Conservation (phyloP, 2,329 filamentous ascomycete genomes). For the Dactylella cylindrospora region DNA sequence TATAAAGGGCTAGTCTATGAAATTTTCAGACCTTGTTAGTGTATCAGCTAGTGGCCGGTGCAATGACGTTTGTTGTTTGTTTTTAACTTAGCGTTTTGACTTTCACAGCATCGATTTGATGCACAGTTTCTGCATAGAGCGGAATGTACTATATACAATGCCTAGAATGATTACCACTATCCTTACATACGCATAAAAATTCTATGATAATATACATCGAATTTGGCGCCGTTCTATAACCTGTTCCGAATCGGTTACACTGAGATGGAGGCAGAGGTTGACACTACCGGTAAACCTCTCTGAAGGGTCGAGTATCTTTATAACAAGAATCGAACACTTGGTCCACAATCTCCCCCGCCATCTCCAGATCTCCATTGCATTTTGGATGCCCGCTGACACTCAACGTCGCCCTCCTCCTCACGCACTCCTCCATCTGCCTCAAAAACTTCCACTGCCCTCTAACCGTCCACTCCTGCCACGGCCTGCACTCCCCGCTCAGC, state of each 20-base stretch:
- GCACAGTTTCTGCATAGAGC: conserved; percentile 23
- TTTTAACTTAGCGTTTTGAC: background rate
- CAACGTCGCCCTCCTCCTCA: conserved; percentile 74
- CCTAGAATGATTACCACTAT: background rate
- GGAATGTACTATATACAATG: conserved; percentile 43
- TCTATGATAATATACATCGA: background rate
- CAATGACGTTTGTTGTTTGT: conserved; percentile 2
- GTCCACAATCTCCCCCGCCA: conserved; percentile 80
- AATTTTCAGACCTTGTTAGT: conserved; percentile 20
- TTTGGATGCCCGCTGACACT: conserved; percentile 76
- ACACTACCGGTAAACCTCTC: conserved; percentile 82
- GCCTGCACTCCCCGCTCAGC: conserved; percentile 90
- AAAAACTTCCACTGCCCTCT: conserved; percentile 84
- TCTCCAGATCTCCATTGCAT: conserved; percentile 79
- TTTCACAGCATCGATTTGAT: background rate
- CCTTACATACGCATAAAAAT: too few species aligned
- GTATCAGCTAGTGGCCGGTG: conserved; percentile 13
- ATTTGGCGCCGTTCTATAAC: too few species aligned
- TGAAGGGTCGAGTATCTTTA: conserved; percentile 87
- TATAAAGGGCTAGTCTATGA: conserved; percentile 15
- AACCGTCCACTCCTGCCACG: conserved; percentile 80
- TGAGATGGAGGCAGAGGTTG: background rate
- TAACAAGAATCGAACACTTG: conserved; percentile 99
- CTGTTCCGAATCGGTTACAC: too few species aligned
- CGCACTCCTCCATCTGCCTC: conserved; percentile 91